Conservation (phyloP, 1,284 basidiomycete genomes). For the Melampsora americana region DNA sequence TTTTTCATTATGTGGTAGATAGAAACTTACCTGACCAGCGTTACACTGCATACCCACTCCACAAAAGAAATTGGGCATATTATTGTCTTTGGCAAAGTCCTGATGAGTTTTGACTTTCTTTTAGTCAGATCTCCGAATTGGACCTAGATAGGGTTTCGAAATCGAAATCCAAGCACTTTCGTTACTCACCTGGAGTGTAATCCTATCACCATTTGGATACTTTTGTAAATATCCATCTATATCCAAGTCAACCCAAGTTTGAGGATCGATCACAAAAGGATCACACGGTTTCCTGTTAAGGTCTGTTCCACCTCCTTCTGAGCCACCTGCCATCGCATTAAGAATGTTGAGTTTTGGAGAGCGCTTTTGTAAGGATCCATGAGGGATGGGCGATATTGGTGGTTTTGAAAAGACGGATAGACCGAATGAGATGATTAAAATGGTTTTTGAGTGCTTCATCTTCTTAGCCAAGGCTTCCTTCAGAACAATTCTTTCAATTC, state of each 20-base stretch:
- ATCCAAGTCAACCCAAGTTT: conserved; percentile 30
- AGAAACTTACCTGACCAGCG: conserved; percentile 30
- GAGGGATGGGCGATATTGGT: too few species aligned
- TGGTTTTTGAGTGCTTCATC: too few species aligned
- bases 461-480: too few species aligned
- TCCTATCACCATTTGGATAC: conserved; percentile 35
- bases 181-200: conserved; percentile 28
- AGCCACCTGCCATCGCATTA: not conserved
- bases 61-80: conserved; percentile 40
- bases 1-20: not conserved
- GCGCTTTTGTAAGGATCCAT: too few species aligned
- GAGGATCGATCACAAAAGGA: conserved; percentile 22
- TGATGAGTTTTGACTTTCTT: not conserved
- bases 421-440: too few species aligned
- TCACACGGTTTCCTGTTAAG: conserved; percentile 31
- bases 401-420: too few species aligned
- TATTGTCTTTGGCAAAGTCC: conserved; percentile 36
- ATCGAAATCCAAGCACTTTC: not conserved
- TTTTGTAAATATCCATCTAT: conserved; percentile 37
- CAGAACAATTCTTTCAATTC: too few species aligned
- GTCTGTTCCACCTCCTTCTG: conserved; percentile 6
- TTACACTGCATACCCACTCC: conserved; percentile 36
- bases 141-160: not conserved
- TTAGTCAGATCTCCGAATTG: not conserved
- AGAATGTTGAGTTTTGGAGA: too few species aligned